A percentile compares a stretch with the other conserved stretches of the same genome.
Evolutionary conservation across 345 rosid species (phyloP).

Genomic region (Eucalyptus urophylla): DNA sequence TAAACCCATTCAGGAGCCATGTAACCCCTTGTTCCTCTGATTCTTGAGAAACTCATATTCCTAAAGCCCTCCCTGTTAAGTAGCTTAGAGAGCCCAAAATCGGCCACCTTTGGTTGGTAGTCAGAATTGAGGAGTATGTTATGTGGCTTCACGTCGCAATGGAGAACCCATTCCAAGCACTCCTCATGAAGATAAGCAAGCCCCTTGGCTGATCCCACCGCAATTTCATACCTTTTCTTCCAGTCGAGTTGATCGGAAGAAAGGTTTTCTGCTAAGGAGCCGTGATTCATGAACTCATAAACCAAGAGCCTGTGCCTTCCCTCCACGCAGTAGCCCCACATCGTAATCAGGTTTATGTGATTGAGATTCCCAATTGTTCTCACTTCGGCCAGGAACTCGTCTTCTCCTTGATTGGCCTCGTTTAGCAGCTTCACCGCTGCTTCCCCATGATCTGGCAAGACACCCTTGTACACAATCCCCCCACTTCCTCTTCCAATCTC

Average conservation of each 20-base stretch:
- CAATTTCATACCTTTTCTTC: slow-evolving; percentile 1
- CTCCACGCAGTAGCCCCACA: slow-evolving; percentile 11
- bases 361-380: slow-evolving; percentile 10
- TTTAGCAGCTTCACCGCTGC: slow-evolving; percentile 8
- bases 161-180: too few relatives aligned
- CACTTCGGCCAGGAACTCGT: slow-evolving; percentile 10
- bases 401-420: not conserved
- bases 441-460: not conserved
- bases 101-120: too few relatives aligned
- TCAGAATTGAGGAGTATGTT: too few relatives aligned
- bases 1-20: too few relatives aligned
- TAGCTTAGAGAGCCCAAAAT: too few relatives aligned
- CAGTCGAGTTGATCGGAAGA: not conserved
- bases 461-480: slow-evolving; percentile 2
- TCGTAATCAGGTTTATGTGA: slow-evolving; percentile 5
- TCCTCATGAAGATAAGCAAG: too few relatives aligned
- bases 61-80: too few relatives aligned
- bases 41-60: too few relatives aligned
- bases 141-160: too few relatives aligned
- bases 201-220: slow-evolving; percentile 4
- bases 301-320: slow-evolving; percentile 5
- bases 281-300: slow-evolving; percentile 3
- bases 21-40: too few relatives aligned
- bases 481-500: slow-evolving; percentile 10
- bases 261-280: not conserved